Conservation (phyloP, 2,329 filamentous ascomycete species). For the Claviceps quebecensis region DNA sequence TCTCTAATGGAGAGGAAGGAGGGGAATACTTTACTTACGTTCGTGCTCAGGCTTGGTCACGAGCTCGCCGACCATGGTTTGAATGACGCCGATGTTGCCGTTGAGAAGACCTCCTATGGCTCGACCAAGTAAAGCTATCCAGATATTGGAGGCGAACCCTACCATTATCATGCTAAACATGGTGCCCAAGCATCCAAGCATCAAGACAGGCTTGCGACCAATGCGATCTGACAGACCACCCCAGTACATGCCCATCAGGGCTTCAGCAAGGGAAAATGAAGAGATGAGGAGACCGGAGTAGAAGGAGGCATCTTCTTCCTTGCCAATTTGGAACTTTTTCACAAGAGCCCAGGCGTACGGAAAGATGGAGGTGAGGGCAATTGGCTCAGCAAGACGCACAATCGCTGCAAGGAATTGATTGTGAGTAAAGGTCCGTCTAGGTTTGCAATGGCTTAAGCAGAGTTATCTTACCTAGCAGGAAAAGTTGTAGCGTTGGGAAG, state of each 20-base stretch:
- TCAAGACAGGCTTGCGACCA: slow-evolving; percentile 72
- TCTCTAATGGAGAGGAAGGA: neutral
- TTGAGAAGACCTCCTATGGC: slow-evolving; percentile 71
- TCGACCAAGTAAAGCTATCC: slow-evolving; percentile 65
- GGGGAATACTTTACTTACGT: slow-evolving; percentile 41
- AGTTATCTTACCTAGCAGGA: slow-evolving; percentile 56
- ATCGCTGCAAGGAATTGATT: slow-evolving; percentile 44
- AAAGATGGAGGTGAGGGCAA: slow-evolving; percentile 85
- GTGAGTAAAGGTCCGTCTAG: slow-evolving; percentile 7
- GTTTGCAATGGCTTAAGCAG: neutral
- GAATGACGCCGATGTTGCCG: slow-evolving; percentile 81
- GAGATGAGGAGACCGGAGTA: slow-evolving; percentile 83
- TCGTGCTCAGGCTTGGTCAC: slow-evolving; percentile 76
- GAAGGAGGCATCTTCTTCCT: slow-evolving; percentile 64
- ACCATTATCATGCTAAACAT: slow-evolving; percentile 72
- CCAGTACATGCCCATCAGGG: slow-evolving; percentile 78
- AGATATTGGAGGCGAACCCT: slow-evolving; percentile 70
- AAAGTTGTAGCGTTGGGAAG: slow-evolving; percentile 72
- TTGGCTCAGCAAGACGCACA: slow-evolving; percentile 83
- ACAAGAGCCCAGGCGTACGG: slow-evolving; percentile 82
- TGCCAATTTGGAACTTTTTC: slow-evolving; percentile 59
- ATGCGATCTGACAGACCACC: slow-evolving; percentile 68
- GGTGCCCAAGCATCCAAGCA: slow-evolving; percentile 70
- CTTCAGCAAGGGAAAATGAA: slow-evolving; percentile 71
- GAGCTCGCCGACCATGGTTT: slow-evolving; percentile 86